Evolutionary conservation across 306 rosid genomes (phyloP).

Genomic region (Quercus alba): DNA sequence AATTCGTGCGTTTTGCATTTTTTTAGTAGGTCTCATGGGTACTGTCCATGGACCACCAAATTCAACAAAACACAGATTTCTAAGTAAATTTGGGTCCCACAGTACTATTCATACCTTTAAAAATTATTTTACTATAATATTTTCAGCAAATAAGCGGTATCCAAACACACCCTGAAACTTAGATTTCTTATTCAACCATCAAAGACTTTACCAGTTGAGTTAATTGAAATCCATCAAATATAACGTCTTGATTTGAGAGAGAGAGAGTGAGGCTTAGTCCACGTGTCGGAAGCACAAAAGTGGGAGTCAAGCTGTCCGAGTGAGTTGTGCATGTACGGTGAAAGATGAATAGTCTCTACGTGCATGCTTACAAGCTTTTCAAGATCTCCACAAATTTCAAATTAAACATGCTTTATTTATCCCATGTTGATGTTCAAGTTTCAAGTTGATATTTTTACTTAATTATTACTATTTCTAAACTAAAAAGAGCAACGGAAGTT

Average conservation of each 20-base stretch:
- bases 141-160: no score
- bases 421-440: background rate
- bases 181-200: accelerated
- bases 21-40: no score
- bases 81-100: no score
- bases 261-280: background rate
- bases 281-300: constrained; percentile 16
- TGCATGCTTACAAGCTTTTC: constrained; percentile 20
- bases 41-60: no score
- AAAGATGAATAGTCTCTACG: background rate
- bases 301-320: background rate
- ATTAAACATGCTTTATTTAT: constrained; percentile 18
- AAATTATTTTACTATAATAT: no score
- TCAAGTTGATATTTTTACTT: background rate
- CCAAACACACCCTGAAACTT: accelerated
- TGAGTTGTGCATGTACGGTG: background rate
- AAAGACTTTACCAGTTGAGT: no score
- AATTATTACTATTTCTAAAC: background rate
- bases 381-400: background rate
- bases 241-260: background rate
- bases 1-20: no score
- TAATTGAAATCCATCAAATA: no score
- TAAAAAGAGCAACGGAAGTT: background rate
- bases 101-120: no score
- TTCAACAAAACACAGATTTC: no score